phyloP scores from a whole-genome alignment of 345 rosid genomes.

The Hypericum perforatum region DNA sequence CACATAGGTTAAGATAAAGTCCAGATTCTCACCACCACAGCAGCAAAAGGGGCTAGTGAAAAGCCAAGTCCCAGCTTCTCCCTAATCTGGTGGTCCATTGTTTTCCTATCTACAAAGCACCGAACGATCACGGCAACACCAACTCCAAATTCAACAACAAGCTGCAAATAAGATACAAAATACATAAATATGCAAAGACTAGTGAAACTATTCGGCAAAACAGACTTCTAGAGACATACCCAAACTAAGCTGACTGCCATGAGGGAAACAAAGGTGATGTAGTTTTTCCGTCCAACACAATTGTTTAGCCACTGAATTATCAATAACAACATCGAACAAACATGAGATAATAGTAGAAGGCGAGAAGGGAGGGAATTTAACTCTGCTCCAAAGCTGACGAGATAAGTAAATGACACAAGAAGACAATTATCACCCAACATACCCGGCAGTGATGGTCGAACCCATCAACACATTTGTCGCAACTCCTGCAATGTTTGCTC shows the following conservation, averaged over 20 bases:
- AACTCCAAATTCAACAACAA: constrained; percentile 72
- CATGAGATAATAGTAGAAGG: background rate
- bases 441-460: constrained; percentile 98
- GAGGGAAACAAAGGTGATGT: constrained; percentile 74
- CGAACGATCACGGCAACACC: constrained; percentile 83
- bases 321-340: constrained; percentile 8
- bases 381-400: no score
- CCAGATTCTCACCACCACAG: constrained; percentile 55
- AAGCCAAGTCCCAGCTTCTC: constrained; percentile 82
- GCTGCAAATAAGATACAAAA: constrained; percentile 29
- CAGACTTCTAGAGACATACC: constrained; percentile 36
- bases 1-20: constrained; percentile 4
- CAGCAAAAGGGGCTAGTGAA: constrained; percentile 66
- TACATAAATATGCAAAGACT: no score
- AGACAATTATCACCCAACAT: constrained; percentile 14
- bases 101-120: constrained; percentile 62
- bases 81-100: constrained; percentile 54
- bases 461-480: constrained; percentile 91
- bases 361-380: background rate
- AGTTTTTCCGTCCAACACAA: constrained; percentile 87
- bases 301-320: constrained; percentile 85
- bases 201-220: no score
- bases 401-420: background rate
- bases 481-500: constrained; percentile 96
- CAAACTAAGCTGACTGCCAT: constrained; percentile 82